Evolutionary conservation across 1,284 basidiomycete species (phyloP), one percentile per base, ranked within the genome.

Genomic region (Rhodotorula mucilaginosa): DNA sequence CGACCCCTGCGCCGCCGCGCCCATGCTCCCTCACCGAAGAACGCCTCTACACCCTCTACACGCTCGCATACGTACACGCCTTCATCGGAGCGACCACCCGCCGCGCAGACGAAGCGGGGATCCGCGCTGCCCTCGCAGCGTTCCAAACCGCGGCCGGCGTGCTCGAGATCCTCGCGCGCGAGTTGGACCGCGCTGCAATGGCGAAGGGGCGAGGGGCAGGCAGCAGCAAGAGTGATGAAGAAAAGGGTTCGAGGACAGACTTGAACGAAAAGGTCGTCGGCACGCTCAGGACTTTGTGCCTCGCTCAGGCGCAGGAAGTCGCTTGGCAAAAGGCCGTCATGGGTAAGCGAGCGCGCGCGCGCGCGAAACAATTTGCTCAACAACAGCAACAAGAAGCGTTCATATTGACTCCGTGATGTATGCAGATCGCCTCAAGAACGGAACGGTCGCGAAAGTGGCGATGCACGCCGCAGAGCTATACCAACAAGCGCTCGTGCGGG

Each of bases 271-370:
- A 86, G 0, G 88, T 90, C 75, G 78, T 93, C 31, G 84, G 84
- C 58, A 85, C 88, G 31, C 79, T 98, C 31, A 87, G 91, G 77
- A 86, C 84, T 74, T 85, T 97, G 67, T 91, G 93, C 87, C 85
- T 97, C 1, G 93, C 93, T 0, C 93, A 98, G 82, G 95, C 94
- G 0, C 95, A 98, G 79, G 96, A 99, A 83, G 97, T 93, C 79
- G 92, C 89, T 66, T 98, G 96, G 95, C 94, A 97, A 80, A 88
- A 90, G 76, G 95, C 93, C 10, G 89, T 91, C 74, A 82, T 92
- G 73, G 90, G 93, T 92, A 79, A 44, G 10, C 3, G 4, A 3
- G 34, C 34, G 34, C 34, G 34, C 34, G 34, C 34, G 34, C 4
- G 34, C 34, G 7, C 7, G 34, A 7, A 34, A 7, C 7, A 7